Evolutionary conservation across 192 early-diverging fungal species (phyloP), one percentile per base, ranked within the genome.

Genomic region (Polychytrium aggregatum): DNA sequence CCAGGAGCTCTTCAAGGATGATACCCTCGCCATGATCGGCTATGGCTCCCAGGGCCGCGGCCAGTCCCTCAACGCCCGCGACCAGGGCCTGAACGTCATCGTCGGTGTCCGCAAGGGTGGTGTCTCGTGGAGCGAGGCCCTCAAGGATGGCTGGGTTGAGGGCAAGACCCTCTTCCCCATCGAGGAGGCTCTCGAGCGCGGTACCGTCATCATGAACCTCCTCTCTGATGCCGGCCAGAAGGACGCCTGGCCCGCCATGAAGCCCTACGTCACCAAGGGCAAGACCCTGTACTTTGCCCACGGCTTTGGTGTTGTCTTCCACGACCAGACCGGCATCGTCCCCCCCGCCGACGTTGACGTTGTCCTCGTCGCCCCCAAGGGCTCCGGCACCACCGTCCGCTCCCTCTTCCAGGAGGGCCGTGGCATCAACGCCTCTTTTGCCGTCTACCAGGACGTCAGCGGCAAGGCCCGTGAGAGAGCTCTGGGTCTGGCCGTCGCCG

Each of bases 271-370:
- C 50, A 93, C 89, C 50, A 84, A 86, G 47, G 94, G 94, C 66
- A 97, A 97, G 79, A 95, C 94, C 13, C 83, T 97, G 33, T 97
- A 93, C 78, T 97, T 97, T 60, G 91, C 88, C 48, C 91, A 94
- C 77, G 91, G 91, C 47, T 97, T 97, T 68, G 84, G 84, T 53
- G 82, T 97, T 52, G 83, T 94, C 53, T 97, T 86, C 76, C 76
- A 85, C 57, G 78, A 90, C 41, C 83, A 93, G 55, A 97, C 93
- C 33, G 68, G 86, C 31, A 83, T 97, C 41, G 69, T 88, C 46
- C 86, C 90, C 0, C 90, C 93, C 56, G 78, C 79, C 50, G 89
- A 90, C 67, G 80, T 94, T 57, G 93, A 97, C 62, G 93, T 97
- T 17, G 81, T 97, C 53, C 76, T 97, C 56, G 87, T 87, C 56